These are phyloP conservation scores for Paramecium bursaria DNA, from an alignment of 73 alveolate species.

Conservation along the genomic window DNA sequence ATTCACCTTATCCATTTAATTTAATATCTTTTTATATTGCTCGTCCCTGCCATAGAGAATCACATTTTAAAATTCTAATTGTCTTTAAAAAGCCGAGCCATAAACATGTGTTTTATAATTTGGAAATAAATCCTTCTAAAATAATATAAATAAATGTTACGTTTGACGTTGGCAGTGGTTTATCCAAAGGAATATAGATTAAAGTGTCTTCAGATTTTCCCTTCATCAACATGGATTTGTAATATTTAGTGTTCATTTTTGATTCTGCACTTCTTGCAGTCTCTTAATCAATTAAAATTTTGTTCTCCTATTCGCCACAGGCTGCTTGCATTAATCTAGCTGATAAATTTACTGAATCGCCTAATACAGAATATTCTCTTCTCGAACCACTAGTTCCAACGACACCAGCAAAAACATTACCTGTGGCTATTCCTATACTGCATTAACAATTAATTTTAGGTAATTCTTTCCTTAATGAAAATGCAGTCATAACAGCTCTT, in stretches of 20 bases:
- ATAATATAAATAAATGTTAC: too few relatives aligned
- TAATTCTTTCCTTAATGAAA: slow-evolving; percentile 84
- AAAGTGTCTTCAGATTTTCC: slow-evolving; percentile 58
- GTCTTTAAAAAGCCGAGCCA: slow-evolving; percentile 22
- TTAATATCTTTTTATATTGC: slow-evolving; percentile 29
- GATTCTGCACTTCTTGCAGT: slow-evolving; percentile 62
- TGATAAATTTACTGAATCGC: slow-evolving; percentile 94
- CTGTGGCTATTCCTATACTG: slow-evolving; percentile 91
- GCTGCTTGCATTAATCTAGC: slow-evolving; percentile 90
- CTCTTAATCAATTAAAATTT: slow-evolving; percentile 32
- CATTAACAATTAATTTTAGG: slow-evolving; percentile 81
- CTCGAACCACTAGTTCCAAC: slow-evolving; percentile 95
- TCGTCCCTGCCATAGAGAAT: slow-evolving; percentile 33
- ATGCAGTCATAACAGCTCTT: slow-evolving; percentile 90
- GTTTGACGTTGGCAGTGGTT: neutral
- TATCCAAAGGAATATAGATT: slow-evolving; percentile 50
- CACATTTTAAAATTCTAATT: neutral
- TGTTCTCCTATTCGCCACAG: slow-evolving; percentile 54
- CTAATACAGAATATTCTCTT: slow-evolving; percentile 94
- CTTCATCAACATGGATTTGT: slow-evolving; percentile 23
- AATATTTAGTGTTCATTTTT: slow-evolving; percentile 9
- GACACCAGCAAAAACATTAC: slow-evolving; percentile 93
- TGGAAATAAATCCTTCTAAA: slow-evolving; percentile 50
- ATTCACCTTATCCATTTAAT: slow-evolving; percentile 44
- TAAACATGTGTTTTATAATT: slow-evolving; percentile 7